phyloP scores from a whole-genome alignment of 1,284 basidiomycete genomes.

The Pseudozyma sp. region DNA sequence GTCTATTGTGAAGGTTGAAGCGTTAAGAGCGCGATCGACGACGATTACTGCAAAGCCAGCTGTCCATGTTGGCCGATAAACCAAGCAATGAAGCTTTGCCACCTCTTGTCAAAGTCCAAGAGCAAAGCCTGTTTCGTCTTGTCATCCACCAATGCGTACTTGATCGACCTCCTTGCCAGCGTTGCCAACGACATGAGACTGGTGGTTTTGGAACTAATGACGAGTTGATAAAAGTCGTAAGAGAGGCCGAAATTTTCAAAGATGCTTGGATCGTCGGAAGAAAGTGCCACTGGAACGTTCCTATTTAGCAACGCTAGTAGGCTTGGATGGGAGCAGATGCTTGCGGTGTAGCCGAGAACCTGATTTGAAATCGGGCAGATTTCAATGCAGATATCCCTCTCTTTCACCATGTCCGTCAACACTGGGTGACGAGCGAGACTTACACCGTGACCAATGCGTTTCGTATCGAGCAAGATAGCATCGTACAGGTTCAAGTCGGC shows the following conservation, averaged over 20 bases:
- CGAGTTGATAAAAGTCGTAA: constrained; percentile 58
- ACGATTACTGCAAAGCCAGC: too few species aligned
- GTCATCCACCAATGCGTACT: constrained; percentile 32
- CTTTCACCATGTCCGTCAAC: constrained; percentile 77
- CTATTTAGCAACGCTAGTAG: constrained; percentile 74
- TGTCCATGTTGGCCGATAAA: too few species aligned
- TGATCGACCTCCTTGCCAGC: constrained; percentile 42
- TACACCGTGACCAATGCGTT: constrained; percentile 82
- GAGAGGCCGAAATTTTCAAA: constrained; percentile 78
- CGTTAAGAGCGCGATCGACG: too few species aligned
- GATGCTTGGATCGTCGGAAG: constrained; percentile 80
- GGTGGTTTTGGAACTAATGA: constrained; percentile 28
- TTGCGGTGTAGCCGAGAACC: constrained; percentile 45
- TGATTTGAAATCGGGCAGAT: constrained; percentile 70
- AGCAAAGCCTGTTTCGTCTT: constrained; percentile 22
- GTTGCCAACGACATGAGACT: constrained; percentile 37
- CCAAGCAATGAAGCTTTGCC: constrained; percentile 45
- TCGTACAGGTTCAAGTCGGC: constrained; percentile 82
- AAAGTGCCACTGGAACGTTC: constrained; percentile 77
- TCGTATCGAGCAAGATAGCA: constrained; percentile 80
- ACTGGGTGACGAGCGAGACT: constrained; percentile 80
- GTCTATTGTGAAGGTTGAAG: neutral
- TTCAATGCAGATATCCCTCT: constrained; percentile 77
- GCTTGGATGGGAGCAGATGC: constrained; percentile 40
- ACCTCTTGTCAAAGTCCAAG: constrained; percentile 46